These are phyloP conservation scores for Clavispora asparagi DNA, from an alignment of 805 yeast genomes.

Conservation along the genomic window DNA sequence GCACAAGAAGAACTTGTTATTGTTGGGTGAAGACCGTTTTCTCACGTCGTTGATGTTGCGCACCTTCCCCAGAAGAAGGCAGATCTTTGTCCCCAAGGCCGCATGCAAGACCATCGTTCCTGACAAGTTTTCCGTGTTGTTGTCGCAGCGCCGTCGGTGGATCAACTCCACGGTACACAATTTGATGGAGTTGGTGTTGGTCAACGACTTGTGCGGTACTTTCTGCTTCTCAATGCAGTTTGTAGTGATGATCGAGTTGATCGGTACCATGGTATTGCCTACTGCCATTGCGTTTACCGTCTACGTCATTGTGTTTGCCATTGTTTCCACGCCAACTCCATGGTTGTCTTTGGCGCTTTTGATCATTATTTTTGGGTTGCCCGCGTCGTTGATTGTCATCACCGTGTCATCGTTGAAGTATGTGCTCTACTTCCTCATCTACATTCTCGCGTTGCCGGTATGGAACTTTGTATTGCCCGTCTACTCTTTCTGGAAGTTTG, in stretches of 20 bases:
- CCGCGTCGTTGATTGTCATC: constrained; percentile 73
- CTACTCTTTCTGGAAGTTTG: constrained; percentile 92
- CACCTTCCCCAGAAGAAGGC: constrained; percentile 86
- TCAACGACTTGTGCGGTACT: constrained; percentile 87
- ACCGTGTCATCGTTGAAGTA: constrained; percentile 74
- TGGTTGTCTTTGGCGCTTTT: constrained; percentile 68
- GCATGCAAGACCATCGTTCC: constrained; percentile 93
- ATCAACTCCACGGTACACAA: constrained; percentile 93
- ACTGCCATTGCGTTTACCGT: constrained; percentile 80
- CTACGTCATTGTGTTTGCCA: constrained; percentile 70
- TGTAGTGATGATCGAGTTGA: constrained; percentile 73
- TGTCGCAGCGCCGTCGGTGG: constrained; percentile 96
- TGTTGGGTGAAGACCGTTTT: constrained; percentile 88
- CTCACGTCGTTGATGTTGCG: constrained; percentile 79
- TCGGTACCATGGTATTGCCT: constrained; percentile 86
- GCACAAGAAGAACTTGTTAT: constrained; percentile 78
- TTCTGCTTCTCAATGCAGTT: constrained; percentile 95
- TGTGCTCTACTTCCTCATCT: constrained; percentile 72
- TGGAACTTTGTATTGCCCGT: constrained; percentile 89
- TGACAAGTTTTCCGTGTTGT: constrained; percentile 64
- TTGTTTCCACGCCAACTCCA: constrained; percentile 72
- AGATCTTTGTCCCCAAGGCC: constrained; percentile 82
- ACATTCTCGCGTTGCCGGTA: constrained; percentile 77
- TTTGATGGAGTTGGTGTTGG: constrained; percentile 78
- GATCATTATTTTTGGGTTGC: constrained; percentile 77